A percentile compares a stretch with the other conserved stretches of the same genome.
These are phyloP conservation scores for Scedosporium boydii DNA, from an alignment of 2,329 filamentous ascomycete species.

Conservation along the genomic window DNA sequence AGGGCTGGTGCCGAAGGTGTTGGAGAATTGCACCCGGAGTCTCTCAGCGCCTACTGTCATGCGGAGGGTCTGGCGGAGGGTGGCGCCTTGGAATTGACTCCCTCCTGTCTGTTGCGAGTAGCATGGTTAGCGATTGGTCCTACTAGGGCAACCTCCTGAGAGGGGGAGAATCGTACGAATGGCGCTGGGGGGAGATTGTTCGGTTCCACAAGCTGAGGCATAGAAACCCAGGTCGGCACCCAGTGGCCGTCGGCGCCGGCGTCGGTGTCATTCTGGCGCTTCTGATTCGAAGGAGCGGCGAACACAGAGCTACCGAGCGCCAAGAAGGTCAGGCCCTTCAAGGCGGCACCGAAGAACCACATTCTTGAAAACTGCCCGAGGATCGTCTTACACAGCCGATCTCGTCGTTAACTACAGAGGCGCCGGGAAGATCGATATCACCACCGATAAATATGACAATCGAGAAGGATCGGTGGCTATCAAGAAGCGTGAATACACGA, in stretches of 20 bases:
- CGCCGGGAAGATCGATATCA: not conserved
- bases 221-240: conserved; percentile 56
- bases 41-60: conserved; percentile 45
- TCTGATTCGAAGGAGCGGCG: conserved; percentile 1
- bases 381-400: too few species aligned
- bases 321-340: conserved; percentile 10
- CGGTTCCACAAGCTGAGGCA: conserved; percentile 56
- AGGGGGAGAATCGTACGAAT: conserved; percentile 34
- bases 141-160: not conserved
- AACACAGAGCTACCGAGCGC: conserved; percentile 6
- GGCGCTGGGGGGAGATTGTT: conserved; percentile 50
- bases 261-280: conserved; percentile 18
- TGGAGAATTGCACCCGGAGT: conserved; percentile 54
- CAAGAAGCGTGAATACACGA: not conserved
- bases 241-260: conserved; percentile 30
- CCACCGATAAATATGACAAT: not conserved
- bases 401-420: not conserved
- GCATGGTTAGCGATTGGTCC: not conserved
- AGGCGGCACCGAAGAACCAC: conserved; percentile 4
- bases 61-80: conserved; percentile 56
- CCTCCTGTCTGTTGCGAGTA: conserved; percentile 18
- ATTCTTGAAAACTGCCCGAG: not conserved
- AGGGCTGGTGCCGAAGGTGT: conserved; percentile 52
- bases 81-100: conserved; percentile 48
- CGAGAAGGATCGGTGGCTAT: not conserved